Conservation (phyloP, 176 grass and related monocot species). For the Rhynchospora tenuis region DNA sequence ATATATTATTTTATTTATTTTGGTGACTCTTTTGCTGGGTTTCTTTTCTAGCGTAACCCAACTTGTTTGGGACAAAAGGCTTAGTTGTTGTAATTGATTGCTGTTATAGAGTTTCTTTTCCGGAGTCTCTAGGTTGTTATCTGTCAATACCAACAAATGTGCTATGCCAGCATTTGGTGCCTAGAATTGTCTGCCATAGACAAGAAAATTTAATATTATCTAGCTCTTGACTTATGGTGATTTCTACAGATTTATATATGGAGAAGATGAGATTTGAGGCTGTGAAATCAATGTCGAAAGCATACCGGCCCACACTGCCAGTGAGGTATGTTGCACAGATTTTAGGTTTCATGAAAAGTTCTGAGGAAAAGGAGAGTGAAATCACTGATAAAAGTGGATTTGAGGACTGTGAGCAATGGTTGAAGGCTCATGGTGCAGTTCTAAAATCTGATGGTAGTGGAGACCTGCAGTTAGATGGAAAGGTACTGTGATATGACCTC, state of each 20-base stretch:
- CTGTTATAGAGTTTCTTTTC: background rate
- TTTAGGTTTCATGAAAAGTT: constrained; percentile 65
- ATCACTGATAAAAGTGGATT: constrained; percentile 27
- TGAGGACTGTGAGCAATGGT: constrained; percentile 82
- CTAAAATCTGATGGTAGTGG: constrained; percentile 46
- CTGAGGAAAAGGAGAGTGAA: constrained; percentile 28
- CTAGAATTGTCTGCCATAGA: background rate
- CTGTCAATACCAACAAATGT: background rate
- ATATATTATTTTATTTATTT: too few species aligned
- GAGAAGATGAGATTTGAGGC: constrained; percentile 90
- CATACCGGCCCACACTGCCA: constrained; percentile 65
- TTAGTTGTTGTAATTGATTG: too few species aligned
- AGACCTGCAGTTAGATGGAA: constrained; percentile 72
- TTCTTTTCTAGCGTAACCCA: too few species aligned
- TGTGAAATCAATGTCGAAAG: constrained; percentile 80
- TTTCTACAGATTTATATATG: constrained; percentile 66
- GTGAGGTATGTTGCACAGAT: constrained; percentile 53
- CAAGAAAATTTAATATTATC: constrained; percentile 9
- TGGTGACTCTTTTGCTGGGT: too few species aligned
- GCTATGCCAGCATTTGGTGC: background rate
- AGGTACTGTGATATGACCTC: constrained; percentile 43
- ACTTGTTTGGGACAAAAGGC: too few species aligned
- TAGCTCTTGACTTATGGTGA: constrained; percentile 13
- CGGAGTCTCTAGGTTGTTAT: constrained; percentile 9
- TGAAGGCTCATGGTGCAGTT: constrained; percentile 80